These are phyloP conservation scores for Phaeoacremonium minimum DNA, from an alignment of 2,329 filamentous ascomycete genomes.

Conservation along the genomic window DNA sequence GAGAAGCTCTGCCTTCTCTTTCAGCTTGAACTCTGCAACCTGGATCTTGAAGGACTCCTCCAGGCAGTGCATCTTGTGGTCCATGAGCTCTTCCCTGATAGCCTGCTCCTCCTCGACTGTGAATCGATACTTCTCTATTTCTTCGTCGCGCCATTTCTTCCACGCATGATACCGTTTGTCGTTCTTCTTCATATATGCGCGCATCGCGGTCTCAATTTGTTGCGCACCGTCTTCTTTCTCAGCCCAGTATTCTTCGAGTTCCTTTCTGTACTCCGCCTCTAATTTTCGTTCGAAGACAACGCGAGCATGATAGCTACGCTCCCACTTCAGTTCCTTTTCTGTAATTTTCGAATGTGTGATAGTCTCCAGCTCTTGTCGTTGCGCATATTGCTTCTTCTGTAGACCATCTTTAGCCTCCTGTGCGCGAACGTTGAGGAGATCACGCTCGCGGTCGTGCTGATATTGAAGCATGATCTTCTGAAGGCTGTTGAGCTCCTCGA, in stretches of 20 bases:
- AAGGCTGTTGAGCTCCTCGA: slow-evolving; percentile 34
- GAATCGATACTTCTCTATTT: slow-evolving; percentile 29
- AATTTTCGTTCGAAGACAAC: slow-evolving; percentile 33
- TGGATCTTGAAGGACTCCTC: slow-evolving; percentile 18
- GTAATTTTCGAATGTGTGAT: slow-evolving; percentile 21
- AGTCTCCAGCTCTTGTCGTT: slow-evolving; percentile 21
- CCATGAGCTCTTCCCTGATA: slow-evolving; percentile 36
- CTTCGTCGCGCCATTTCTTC: slow-evolving; percentile 32
- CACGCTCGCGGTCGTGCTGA: slow-evolving; percentile 30
- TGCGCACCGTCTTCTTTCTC: slow-evolving; percentile 23
- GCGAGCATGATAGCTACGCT: slow-evolving; percentile 35
- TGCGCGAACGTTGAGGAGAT: slow-evolving; percentile 16
- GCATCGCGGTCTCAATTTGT: slow-evolving; percentile 24
- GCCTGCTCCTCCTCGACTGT: slow-evolving; percentile 32
- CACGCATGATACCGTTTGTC: slow-evolving; percentile 34
- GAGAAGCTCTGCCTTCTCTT: slow-evolving; percentile 35
- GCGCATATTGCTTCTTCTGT: slow-evolving; percentile 22
- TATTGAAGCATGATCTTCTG: slow-evolving; percentile 33
- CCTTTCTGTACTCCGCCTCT: slow-evolving; percentile 36
- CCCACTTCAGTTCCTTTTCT: slow-evolving; percentile 26
- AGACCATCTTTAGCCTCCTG: slow-evolving; percentile 22
- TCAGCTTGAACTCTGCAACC: slow-evolving; percentile 23
- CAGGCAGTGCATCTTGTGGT: slow-evolving; percentile 27
- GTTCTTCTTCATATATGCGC: slow-evolving; percentile 31
- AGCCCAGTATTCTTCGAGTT: slow-evolving; percentile 33